Evolutionary conservation across 192 early-diverging fungal genomes (phyloP).

Genomic region (Coemansia sp.): DNA sequence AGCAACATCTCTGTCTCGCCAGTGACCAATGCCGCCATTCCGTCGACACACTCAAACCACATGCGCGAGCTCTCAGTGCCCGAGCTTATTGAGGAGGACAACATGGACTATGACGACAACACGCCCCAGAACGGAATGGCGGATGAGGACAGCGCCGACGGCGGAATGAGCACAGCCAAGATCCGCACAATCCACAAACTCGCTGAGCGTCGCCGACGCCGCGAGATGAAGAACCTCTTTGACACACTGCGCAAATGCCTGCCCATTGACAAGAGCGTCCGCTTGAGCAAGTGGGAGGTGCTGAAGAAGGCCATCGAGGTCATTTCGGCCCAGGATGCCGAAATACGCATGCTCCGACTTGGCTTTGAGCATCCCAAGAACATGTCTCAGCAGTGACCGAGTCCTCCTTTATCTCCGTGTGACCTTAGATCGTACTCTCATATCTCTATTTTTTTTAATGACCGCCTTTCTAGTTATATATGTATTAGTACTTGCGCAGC

Average conservation of each 20-base stretch:
- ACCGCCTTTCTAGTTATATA: not conserved
- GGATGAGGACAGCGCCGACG: conserved; percentile 12
- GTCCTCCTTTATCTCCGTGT: no score
- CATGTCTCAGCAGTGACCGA: not conserved
- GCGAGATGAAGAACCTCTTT: conserved; percentile 92
- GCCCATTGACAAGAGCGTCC: conserved; percentile 77
- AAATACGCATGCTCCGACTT: conserved; percentile 44
- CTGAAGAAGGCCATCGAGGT: conserved; percentile 78
- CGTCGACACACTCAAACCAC: not conserved
- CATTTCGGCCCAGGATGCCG: conserved; percentile 44
- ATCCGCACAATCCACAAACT: conserved; percentile 86
- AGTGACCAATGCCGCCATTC: not conserved
- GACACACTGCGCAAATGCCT: conserved; percentile 79
- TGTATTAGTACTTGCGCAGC: not conserved
- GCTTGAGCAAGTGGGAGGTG: conserved; percentile 91
- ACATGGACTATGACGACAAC: conserved; percentile 38
- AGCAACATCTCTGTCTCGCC: conserved; percentile 19
- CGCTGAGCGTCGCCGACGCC: conserved; percentile 84
- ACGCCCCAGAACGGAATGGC: conserved; percentile 1
- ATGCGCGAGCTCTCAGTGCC: conserved; percentile 33
- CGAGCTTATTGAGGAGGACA: conserved; percentile 39
- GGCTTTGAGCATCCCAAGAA: conserved; percentile 32
- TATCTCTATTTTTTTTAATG: not conserved
- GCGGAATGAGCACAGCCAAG: conserved; percentile 64
- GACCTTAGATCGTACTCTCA: not conserved